Conservation (phyloP, 495 filamentous ascomycete genomes). For the Xylaria sp. region DNA sequence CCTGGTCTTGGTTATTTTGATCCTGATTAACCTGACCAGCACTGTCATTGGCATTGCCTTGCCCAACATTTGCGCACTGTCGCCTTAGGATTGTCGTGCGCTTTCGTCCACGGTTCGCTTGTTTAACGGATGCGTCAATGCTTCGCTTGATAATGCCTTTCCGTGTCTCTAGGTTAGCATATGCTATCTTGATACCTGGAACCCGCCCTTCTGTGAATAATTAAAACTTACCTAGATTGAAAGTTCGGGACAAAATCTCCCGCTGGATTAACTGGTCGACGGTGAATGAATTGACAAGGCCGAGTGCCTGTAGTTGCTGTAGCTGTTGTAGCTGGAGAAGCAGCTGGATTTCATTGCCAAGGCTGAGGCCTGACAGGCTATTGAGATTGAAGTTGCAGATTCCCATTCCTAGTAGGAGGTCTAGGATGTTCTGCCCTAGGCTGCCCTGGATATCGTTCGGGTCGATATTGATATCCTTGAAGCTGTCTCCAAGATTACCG, state of each 20-base stretch:
- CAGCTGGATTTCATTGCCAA: conserved; percentile 47
- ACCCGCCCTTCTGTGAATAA: background rate
- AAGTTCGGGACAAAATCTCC: conserved; percentile 41
- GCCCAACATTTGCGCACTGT: conserved; percentile 30
- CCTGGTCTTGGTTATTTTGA: background rate
- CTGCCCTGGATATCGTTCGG: conserved; percentile 33
- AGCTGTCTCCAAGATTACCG: conserved; percentile 14
- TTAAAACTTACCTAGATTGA: conserved; percentile 44
- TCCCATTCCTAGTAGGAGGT: conserved; percentile 46
- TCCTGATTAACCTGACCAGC: conserved; percentile 3
- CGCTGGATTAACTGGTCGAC: conserved; percentile 47
- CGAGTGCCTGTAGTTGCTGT: conserved; percentile 47
- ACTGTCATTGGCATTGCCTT: conserved; percentile 14
- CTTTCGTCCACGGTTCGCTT: conserved; percentile 33
- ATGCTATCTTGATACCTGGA: background rate
- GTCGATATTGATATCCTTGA: conserved; percentile 27
- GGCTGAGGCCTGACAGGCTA: conserved; percentile 40
- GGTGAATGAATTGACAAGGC: conserved; percentile 44
- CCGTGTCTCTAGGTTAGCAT: conserved; percentile 32
- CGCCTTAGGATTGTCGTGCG: conserved; percentile 31
- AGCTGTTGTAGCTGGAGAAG: conserved; percentile 53
- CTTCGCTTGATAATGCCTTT: conserved; percentile 50
- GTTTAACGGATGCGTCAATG: conserved; percentile 38
- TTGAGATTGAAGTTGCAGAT: conserved; percentile 43
- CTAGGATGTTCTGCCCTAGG: conserved; percentile 40